Evolutionary conservation across 2,329 filamentous ascomycete species (phyloP).

Genomic region (Aspergillus viridinutans): DNA sequence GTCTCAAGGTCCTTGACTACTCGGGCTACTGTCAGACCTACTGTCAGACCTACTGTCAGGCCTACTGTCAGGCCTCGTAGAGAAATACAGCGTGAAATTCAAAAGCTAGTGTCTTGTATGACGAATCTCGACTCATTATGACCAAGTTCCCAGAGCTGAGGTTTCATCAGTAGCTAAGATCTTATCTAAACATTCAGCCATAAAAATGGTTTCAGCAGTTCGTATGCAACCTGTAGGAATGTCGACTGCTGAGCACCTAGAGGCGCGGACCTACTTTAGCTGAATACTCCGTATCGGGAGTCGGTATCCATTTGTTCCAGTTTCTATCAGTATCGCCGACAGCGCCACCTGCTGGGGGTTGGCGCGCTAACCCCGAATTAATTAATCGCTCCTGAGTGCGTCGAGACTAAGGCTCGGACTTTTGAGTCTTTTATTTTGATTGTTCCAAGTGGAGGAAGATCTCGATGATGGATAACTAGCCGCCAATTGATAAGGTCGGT

Average conservation of each 20-base stretch:
- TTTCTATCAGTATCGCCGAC: not conserved
- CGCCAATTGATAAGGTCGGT: not conserved
- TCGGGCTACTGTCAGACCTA: no score
- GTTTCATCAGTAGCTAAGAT: not conserved
- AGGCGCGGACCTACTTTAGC: not conserved
- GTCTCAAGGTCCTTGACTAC: not conserved
- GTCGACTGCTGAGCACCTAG: not conserved
- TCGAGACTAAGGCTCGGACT: not conserved
- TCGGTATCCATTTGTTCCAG: not conserved
- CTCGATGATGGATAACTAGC: not conserved
- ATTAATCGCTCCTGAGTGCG: not conserved
- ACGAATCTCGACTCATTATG: not conserved
- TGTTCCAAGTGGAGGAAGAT: not conserved
- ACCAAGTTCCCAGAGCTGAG: not conserved
- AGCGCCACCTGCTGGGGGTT: not conserved
- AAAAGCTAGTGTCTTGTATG: not conserved
- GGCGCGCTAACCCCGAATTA: conserved; percentile 3
- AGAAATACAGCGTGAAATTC: not conserved
- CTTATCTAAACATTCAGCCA: not conserved
- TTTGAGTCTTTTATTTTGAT: not conserved
- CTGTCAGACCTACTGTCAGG: no score
- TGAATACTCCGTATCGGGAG: not conserved
- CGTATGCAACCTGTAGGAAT: not conserved
- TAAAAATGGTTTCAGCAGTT: not conserved
- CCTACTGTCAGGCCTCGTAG: no score